A percentile compares a stretch with the other conserved stretches of the same genome.
Evolutionary conservation across 768 basidiomycete genomes (phyloP).

Genomic region (Podaxis sp.): DNA sequence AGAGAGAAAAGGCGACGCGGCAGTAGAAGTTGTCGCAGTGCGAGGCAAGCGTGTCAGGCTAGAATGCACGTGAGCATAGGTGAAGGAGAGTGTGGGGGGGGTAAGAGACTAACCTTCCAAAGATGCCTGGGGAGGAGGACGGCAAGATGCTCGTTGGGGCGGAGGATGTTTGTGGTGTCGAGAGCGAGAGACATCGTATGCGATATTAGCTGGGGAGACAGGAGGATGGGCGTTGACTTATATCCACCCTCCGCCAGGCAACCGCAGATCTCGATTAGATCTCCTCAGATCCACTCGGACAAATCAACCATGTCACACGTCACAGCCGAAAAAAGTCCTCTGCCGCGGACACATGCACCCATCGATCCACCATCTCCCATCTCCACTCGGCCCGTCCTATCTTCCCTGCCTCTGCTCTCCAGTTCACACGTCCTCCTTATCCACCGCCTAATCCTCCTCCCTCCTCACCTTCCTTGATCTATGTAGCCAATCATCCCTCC

Average conservation of each 20-base stretch:
- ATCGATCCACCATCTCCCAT: constrained; percentile 5
- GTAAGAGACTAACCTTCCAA: constrained; percentile 61
- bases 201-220: constrained; percentile 2
- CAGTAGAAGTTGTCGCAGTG: constrained; percentile 78
- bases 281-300: constrained; percentile 9
- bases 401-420: background rate
- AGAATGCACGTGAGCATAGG: constrained; percentile 22
- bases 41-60: constrained; percentile 63
- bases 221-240: constrained; percentile 13
- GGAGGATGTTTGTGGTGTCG: constrained; percentile 29
- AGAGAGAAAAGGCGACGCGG: constrained; percentile 59
- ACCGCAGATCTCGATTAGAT: constrained; percentile 15
- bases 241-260: constrained; percentile 6
- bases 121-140: constrained; percentile 66
- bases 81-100: background rate
- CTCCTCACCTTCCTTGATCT: background rate
- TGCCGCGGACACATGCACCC: constrained; percentile 15
- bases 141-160: constrained; percentile 73
- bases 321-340: constrained; percentile 15
- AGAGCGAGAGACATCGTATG: constrained; percentile 22
- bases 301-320: constrained; percentile 13
- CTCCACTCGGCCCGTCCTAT: constrained; percentile 11
- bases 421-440: background rate
- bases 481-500: background rate
- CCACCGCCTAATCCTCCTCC: background rate